These are phyloP conservation scores for Sphaerosporella brunnea DNA, from an alignment of 495 filamentous ascomycete species.

Conservation along the genomic window DNA sequence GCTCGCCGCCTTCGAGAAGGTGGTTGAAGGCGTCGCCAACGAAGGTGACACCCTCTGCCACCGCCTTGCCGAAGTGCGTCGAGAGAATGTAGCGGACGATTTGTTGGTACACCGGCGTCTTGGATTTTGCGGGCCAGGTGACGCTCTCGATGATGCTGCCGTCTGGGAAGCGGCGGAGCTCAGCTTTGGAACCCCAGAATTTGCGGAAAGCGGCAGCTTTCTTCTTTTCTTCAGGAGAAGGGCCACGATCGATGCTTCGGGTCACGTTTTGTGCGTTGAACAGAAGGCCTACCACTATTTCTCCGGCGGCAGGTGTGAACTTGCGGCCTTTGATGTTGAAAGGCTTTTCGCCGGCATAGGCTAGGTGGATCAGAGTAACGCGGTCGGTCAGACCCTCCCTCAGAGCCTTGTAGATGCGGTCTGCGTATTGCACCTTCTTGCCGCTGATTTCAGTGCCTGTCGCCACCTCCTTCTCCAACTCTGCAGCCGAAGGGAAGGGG, in stretches of 20 bases:
- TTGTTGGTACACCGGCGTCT: slow-evolving; percentile 51
- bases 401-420: slow-evolving; percentile 44
- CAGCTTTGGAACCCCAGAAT: slow-evolving; percentile 61
- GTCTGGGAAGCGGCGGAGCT: slow-evolving; percentile 56
- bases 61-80: slow-evolving; percentile 40
- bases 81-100: slow-evolving; percentile 57
- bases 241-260: slow-evolving; percentile 70
- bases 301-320: neutral
- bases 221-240: slow-evolving; percentile 58
- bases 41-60: slow-evolving; percentile 38
- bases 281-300: slow-evolving; percentile 46
- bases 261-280: slow-evolving; percentile 51
- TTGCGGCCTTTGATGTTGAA: slow-evolving; percentile 28
- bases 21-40: slow-evolving; percentile 43
- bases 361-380: slow-evolving; percentile 44
- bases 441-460: neutral
- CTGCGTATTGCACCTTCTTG: neutral
- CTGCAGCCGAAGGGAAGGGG: slow-evolving; percentile 11
- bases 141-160: slow-evolving; percentile 60
- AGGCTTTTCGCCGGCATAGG: slow-evolving; percentile 24
- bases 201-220: slow-evolving; percentile 48
- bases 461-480: neutral
- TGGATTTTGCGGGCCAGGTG: slow-evolving; percentile 53
- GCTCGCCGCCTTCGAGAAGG: slow-evolving; percentile 33
- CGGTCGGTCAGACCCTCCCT: slow-evolving; percentile 55